Conservation (phyloP, 176 grass and related monocot genomes). For the Zoysia japonica region DNA sequence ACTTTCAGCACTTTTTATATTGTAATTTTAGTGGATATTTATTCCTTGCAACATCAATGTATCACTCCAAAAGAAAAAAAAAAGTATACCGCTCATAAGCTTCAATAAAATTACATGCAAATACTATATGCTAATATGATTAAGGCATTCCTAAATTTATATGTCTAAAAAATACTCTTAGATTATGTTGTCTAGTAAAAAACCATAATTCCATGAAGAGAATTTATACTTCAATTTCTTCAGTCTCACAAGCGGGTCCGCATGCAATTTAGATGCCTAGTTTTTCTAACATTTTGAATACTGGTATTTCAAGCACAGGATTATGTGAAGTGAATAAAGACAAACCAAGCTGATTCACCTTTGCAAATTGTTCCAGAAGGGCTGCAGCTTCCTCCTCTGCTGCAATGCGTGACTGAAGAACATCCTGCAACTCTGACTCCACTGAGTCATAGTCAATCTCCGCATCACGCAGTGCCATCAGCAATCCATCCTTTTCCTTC, state of each 20-base stretch:
- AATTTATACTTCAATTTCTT: conserved; percentile 1
- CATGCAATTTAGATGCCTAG: neutral
- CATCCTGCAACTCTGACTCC: conserved; percentile 73
- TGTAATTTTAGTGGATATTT: neutral
- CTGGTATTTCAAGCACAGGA: neutral
- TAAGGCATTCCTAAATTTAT: neutral
- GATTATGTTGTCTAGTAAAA: conserved; percentile 11
- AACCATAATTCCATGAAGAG: neutral
- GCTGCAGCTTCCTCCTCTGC: conserved; percentile 66
- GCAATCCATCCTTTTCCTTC: conserved; percentile 63
- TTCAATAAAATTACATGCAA: neutral
- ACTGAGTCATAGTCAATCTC: conserved; percentile 67
- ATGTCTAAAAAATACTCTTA: neutral
- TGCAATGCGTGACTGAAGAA: conserved; percentile 63
- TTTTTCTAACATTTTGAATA: neutral
- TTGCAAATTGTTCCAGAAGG: conserved; percentile 68
- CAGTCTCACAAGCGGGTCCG: too few species aligned
- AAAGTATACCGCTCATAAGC: neutral
- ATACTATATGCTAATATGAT: neutral
- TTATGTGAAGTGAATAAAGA: neutral
- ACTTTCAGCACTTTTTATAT: neutral
- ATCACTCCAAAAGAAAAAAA: neutral
- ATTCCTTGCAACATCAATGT: neutral
- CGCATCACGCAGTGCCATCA: conserved; percentile 52
- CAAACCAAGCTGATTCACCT: conserved; percentile 46